Evolutionary conservation across 2,329 filamentous ascomycete genomes (phyloP).

Genomic region (Alternaria longipes): DNA sequence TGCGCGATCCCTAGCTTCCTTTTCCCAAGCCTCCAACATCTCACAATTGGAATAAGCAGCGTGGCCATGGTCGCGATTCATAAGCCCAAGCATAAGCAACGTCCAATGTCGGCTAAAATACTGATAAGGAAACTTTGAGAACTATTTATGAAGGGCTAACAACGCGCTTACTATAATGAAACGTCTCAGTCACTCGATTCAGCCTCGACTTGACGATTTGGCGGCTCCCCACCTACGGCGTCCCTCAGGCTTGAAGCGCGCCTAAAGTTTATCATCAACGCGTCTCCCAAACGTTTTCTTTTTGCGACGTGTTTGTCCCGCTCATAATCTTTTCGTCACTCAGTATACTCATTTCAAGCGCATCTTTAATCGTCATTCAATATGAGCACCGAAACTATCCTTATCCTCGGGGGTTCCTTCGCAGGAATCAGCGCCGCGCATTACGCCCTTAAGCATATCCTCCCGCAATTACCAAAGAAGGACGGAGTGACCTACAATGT

Average conservation of each 20-base stretch:
- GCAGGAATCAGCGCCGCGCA: constrained; percentile 50
- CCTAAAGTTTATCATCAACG: constrained; percentile 21
- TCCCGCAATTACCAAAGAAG: constrained; percentile 48
- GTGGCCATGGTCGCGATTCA: constrained; percentile 10
- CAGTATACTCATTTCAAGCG: constrained; percentile 14
- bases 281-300: constrained; percentile 18
- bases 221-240: constrained; percentile 31
- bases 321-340: constrained; percentile 7
- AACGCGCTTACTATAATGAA: constrained; percentile 1
- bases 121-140: constrained; percentile 2
- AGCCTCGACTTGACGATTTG: constrained; percentile 8
- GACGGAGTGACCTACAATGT: constrained; percentile 59
- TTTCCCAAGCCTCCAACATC: constrained; percentile 8
- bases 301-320: constrained; percentile 13
- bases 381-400: constrained; percentile 49
- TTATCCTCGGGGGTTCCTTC: constrained; percentile 49
- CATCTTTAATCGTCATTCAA: constrained; percentile 11
- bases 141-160: constrained; percentile 5
- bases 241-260: constrained; percentile 16
- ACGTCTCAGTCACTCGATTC: constrained; percentile 10
- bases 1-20: not conserved
- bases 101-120: not conserved
- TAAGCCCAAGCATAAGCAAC: constrained; percentile 12
- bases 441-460: constrained; percentile 46
- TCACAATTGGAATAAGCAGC: not conserved